These are phyloP conservation scores for Darksidea phi DNA, from an alignment of 495 filamentous ascomycete species.

Conservation along the genomic window DNA sequence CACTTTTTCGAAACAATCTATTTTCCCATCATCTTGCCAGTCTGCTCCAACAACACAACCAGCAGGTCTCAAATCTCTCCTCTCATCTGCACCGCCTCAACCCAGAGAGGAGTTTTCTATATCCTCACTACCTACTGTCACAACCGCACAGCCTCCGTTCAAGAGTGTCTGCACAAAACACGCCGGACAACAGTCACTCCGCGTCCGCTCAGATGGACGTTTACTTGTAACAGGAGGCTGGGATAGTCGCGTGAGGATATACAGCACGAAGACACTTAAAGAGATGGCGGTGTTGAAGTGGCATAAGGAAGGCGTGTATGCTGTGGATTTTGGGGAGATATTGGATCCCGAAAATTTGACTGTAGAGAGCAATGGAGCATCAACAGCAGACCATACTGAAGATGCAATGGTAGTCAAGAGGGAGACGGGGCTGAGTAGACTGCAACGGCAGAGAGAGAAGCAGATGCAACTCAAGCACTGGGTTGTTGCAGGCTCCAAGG, in stretches of 20 bases:
- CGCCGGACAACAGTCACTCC: slow-evolving; percentile 79
- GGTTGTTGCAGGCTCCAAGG: slow-evolving; percentile 88
- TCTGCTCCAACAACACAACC: slow-evolving; percentile 39
- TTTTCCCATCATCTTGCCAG: not conserved
- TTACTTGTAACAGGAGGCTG: slow-evolving; percentile 92
- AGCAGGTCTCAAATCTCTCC: slow-evolving; percentile 31
- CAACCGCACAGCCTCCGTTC: slow-evolving; percentile 17
- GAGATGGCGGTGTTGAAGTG: slow-evolving; percentile 94
- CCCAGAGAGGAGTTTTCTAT: slow-evolving; percentile 1
- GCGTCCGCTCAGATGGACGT: slow-evolving; percentile 74
- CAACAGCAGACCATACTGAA: not conserved
- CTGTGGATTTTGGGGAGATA: slow-evolving; percentile 68
- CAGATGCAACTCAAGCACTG: slow-evolving; percentile 75
- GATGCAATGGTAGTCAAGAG: not conserved
- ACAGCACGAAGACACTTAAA: slow-evolving; percentile 74
- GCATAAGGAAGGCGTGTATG: slow-evolving; percentile 88
- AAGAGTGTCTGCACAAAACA: slow-evolving; percentile 69
- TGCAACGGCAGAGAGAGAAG: slow-evolving; percentile 45
- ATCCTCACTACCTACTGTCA: slow-evolving; percentile 37
- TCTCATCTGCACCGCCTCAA: slow-evolving; percentile 7
- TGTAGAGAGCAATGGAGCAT: not conserved
- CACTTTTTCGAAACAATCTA: not conserved
- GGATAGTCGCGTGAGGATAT: slow-evolving; percentile 79
- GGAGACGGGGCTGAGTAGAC: slow-evolving; percentile 23
- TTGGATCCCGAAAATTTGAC: slow-evolving; percentile 27